Evolutionary conservation across 495 filamentous ascomycete genomes (phyloP), one percentile per base, ranked within the genome.

Genomic region (Xylaria venustula): DNA sequence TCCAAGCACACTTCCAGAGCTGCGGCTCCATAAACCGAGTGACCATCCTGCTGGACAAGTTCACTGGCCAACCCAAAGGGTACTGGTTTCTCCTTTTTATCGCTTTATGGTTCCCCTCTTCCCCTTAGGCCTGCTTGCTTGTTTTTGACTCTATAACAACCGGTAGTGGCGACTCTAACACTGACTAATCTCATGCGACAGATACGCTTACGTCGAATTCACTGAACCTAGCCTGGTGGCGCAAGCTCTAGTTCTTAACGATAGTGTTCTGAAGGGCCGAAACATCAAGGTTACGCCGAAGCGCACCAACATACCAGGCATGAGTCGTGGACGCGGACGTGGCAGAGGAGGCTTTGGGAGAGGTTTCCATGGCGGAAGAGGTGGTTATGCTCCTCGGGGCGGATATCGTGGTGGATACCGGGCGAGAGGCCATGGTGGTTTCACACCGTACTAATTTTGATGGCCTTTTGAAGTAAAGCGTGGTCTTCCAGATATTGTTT

Each of bases 191-290:
- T 60, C 62, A 65, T 40, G 17, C 69, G 71, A 68, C 75, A 98
- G 93, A 30, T 99, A 99, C 75, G 95, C 95, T 66, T 99, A 99
- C 75, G 95, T 99, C 58, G 95, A 99, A 74, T 99, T 99, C 68
- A 88, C 91, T 17, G 95, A 99, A 75, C 94, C 95, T 28, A 91
- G 87, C 72, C 82, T 97, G 30, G 93, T 99, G 56, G 90, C 90
- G 23, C 90, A 96, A 72, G 95, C 95, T 12, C 83, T 99, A 51
- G 91, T 97, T 17, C 78, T 99, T 63, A 98, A 99, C 69, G 95
- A 98, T 73, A 97, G 92, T 74, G 85, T 96, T 61, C 97, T 99
- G 76, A 91, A 93, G 62, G 94, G 92, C 52, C 85, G 95, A 61
- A 93, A 91, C 68, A 83, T 99, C 65, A 98, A 99, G 87, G 95